Evolutionary conservation across 768 basidiomycete species (phyloP).

Genomic region (Boletus rubropictus): DNA sequence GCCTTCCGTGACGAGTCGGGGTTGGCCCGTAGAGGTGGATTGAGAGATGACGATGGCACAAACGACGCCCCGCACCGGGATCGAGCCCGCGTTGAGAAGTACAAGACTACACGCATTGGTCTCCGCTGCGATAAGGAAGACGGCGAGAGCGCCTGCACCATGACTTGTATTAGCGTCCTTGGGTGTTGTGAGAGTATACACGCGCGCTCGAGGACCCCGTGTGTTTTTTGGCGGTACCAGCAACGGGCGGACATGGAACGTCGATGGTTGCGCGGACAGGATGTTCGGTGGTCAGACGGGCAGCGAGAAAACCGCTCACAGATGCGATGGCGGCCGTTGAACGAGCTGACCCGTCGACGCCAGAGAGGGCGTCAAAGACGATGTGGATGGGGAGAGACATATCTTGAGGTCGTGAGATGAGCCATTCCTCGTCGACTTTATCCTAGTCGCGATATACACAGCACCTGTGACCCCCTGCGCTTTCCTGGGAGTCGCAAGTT

Average conservation of each 20-base stretch:
- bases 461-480: no score
- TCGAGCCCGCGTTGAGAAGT: slow-evolving; percentile 59
- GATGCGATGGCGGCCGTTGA: slow-evolving; percentile 57
- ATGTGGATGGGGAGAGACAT: slow-evolving; percentile 29
- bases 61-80: slow-evolving; percentile 72
- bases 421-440: no score
- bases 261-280: slow-evolving; percentile 73
- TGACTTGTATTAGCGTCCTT: slow-evolving; percentile 71
- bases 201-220: slow-evolving; percentile 53
- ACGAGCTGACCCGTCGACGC: slow-evolving; percentile 71
- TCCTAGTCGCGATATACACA: no score
- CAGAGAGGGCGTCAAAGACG: slow-evolving; percentile 54
- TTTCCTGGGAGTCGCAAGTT: no score
- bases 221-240: slow-evolving; percentile 65
- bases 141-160: slow-evolving; percentile 53
- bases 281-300: slow-evolving; percentile 60
- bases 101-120: slow-evolving; percentile 70
- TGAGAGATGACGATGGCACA: slow-evolving; percentile 60
- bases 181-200: slow-evolving; percentile 66
- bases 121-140: slow-evolving; percentile 47
- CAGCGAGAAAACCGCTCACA: slow-evolving; percentile 77
- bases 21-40: slow-evolving; percentile 5
- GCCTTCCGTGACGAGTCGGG: slow-evolving; percentile 44
- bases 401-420: background rate
- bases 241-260: slow-evolving; percentile 66